Evolutionary conservation across 352 stramenopile genomes (phyloP), one percentile per base, ranked within the genome.

Genomic region (Globisporangium takayamanum): DNA sequence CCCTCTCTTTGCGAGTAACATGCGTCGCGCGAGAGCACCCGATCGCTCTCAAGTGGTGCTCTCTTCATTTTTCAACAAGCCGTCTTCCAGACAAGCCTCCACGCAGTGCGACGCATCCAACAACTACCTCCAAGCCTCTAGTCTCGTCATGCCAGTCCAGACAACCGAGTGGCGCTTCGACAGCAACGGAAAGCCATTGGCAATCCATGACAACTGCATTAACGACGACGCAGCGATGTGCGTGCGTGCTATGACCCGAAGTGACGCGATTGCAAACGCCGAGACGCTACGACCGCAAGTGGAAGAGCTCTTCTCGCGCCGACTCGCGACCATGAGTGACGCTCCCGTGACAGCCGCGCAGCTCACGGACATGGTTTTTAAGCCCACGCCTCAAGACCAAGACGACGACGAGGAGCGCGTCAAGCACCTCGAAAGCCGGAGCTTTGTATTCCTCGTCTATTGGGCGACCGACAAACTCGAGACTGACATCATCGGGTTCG

Each of bases 141-240:
- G n/a, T n/a, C n/a, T n/a, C n/a, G n/a, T n/a, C n/a, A n/a, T n/a
- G n/a, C n/a, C n/a, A n/a, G 11, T 60, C 46, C n/a, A 60, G 33
- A 54, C 55, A n/a, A n/a, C n/a, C n/a, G 45, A 54, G 22, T 60
- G 55, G 55, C 20, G 3, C 12, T 53, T 54, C 20, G 25, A 41
- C 55, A 20, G 14, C 22, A 25, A 60, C 7, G 55, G 53, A 15
- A 51, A 42, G 10, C 14, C 37, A 5, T 4, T 45, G 5, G 25
- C 22, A 6, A 50, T 3, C 25, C 10, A 41, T 5, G n/a, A n/a
- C n/a, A n/a, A n/a, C n/a, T 3, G 22, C 15, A 28, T 28, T n/a
- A n/a, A n/a, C 26, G 5, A 12, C 22, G 18, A 28, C 2, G 26
- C 2, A 1, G 26, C 26, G 3, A 26, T 59, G 0, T 16, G 39